A percentile compares a stretch with the other conserved stretches of the same genome.
Conservation (phyloP, 2,329 filamentous ascomycete genomes). For the Teratosphaeria gauchensis region DNA sequence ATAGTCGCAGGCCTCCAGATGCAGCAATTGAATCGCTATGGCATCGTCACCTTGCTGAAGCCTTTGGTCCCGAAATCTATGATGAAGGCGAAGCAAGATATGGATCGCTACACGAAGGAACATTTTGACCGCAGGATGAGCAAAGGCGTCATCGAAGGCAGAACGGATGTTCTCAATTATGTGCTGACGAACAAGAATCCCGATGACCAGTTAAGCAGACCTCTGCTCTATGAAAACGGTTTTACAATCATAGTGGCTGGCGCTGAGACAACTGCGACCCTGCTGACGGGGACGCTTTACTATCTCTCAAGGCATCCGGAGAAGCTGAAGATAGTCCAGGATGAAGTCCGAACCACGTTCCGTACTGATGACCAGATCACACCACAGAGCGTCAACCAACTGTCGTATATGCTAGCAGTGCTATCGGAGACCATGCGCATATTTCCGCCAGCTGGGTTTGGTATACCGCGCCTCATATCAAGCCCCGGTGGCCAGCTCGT, state of each 20-base stretch:
- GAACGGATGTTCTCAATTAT: conserved; percentile 2
- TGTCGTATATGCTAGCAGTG: no score
- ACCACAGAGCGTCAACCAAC: no score
- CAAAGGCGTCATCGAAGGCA: not conserved
- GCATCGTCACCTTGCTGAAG: conserved; percentile 1
- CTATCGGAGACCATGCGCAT: no score
- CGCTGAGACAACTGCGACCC: conserved; percentile 68
- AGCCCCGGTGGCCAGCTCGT: no score
- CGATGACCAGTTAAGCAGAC: not conserved
- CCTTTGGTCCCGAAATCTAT: conserved; percentile 2
- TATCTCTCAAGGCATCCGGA: conserved; percentile 16
- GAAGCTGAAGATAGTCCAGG: no score
- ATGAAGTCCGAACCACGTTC: no score
- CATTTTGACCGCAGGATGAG: conserved; percentile 1
- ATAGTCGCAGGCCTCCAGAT: conserved; percentile 1
- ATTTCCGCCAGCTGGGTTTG: no score
- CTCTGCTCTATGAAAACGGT: not conserved
- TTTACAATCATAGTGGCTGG: conserved; percentile 47
- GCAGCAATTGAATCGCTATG: not conserved
- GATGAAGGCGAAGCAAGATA: conserved; percentile 3
- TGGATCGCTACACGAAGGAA: conserved; percentile 1
- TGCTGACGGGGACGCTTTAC: conserved; percentile 60
- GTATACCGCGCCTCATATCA: no score
- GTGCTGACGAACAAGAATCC: not conserved
- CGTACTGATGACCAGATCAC: no score